Percentiles rank a stretch among this genome's conserved stretches.
These are phyloP conservation scores for Candida smagusa DNA, from an alignment of 1,139 yeast genomes.

Conservation along the genomic window DNA sequence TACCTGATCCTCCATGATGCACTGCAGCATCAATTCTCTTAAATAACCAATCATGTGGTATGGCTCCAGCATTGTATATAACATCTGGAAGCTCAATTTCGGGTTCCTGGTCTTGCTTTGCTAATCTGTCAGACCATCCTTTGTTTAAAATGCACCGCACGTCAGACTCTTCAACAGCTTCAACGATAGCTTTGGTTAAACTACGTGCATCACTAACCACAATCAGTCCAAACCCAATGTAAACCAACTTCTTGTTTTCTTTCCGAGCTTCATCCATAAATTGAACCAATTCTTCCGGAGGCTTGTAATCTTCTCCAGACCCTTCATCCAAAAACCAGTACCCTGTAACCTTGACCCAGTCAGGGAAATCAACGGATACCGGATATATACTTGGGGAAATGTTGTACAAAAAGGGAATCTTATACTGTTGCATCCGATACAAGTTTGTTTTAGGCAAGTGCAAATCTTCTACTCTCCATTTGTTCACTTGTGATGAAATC, in stretches of 20 bases:
- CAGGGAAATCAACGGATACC: conserved; percentile 89
- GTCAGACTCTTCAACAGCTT: conserved; percentile 74
- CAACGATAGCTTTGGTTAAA: conserved; percentile 72
- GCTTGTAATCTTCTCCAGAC: conserved; percentile 51
- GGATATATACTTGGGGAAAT: conserved; percentile 86
- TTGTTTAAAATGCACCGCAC: conserved; percentile 85
- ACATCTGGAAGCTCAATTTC: conserved; percentile 66
- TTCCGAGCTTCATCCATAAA: conserved; percentile 64
- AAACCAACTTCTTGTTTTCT: conserved; percentile 69
- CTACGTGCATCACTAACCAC: conserved; percentile 81
- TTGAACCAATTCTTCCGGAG: conserved; percentile 55
- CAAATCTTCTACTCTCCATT: conserved; percentile 74
- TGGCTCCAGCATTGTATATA: conserved; percentile 63
- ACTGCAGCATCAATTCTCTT: conserved; percentile 89
- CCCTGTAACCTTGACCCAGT: conserved; percentile 93
- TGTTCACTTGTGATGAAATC: conserved; percentile 81
- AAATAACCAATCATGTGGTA: conserved; percentile 95
- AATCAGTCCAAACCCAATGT: conserved; percentile 94
- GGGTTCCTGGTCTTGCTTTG: conserved; percentile 30
- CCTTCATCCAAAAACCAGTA: conserved; percentile 92
- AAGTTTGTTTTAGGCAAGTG: conserved; percentile 67
- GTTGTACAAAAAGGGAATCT: conserved; percentile 85
- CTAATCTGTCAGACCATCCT: conserved; percentile 88
- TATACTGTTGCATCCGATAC: conserved; percentile 66
- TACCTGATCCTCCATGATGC: conserved; percentile 97